Conservation (phyloP, 202 grass and related monocot species). For the Elaeis oleifera region DNA sequence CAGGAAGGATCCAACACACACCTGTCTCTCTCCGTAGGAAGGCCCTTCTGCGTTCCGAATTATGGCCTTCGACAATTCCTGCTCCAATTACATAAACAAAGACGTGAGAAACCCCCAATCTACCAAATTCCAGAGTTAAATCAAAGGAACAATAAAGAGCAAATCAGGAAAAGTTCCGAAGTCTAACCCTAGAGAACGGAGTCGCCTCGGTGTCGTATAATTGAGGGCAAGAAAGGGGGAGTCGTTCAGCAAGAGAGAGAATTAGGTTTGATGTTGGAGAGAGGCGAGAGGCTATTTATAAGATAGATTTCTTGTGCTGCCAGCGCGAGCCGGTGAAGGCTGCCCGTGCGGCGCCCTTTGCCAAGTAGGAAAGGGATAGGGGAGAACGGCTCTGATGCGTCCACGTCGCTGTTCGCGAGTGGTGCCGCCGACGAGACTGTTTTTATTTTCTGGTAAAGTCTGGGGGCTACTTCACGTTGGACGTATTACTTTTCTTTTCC, state of each 20-base stretch:
- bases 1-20: background rate
- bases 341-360: too few species aligned
- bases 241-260: too few species aligned
- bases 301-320: too few species aligned
- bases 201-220: slow-evolving; percentile 2
- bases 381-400: too few species aligned
- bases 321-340: too few species aligned
- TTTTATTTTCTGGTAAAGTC: too few species aligned
- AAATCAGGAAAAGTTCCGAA: background rate
- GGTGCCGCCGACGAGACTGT: too few species aligned
- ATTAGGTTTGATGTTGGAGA: background rate
- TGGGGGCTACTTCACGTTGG: too few species aligned
- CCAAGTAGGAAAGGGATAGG: too few species aligned
- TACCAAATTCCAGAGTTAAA: background rate
- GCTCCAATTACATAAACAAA: background rate
- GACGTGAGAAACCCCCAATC: background rate
- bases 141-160: background rate
- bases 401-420: too few species aligned
- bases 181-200: background rate
- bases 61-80: background rate
- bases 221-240: background rate
- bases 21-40: background rate
- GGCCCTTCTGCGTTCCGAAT: background rate
- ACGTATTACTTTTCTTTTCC: too few species aligned
- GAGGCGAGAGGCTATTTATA: background rate